phyloP scores from a whole-genome alignment of 169 alveolate species.

The Pseudocohnilembus persalinus region DNA sequence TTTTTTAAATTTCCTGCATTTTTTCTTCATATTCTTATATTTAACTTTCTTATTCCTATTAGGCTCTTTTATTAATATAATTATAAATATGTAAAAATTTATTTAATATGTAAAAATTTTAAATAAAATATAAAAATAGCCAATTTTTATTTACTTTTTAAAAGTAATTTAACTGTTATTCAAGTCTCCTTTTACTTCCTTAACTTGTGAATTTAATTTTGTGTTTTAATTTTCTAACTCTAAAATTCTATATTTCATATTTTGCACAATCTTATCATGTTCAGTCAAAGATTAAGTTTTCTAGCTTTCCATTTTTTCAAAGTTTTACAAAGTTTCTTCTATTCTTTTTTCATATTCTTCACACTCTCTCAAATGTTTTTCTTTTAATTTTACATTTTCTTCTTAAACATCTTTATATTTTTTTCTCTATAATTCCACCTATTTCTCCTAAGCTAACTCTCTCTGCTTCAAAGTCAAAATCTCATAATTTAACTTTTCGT shows the following conservation, averaged over 20 bases:
- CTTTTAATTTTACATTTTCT: conserved; percentile 35
- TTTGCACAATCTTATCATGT: background rate
- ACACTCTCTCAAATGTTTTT: conserved; percentile 25
- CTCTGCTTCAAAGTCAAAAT: conserved; percentile 30
- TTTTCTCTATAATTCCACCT: conserved; percentile 33
- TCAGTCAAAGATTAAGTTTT: conserved; percentile 7
- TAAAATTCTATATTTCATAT: background rate
- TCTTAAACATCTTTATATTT: conserved; percentile 25
- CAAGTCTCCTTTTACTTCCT: background rate
- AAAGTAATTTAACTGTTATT: too few relatives aligned
- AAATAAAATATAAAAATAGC: too few relatives aligned
- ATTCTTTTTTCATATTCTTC: conserved; percentile 33
- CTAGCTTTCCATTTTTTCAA: conserved; percentile 13
- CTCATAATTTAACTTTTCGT: conserved; percentile 45
- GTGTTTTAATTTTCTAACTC: conserved; percentile 6
- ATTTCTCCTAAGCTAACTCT: conserved; percentile 39
- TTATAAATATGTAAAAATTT: too few relatives aligned
- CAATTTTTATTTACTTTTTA: background rate
- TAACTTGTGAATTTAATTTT: background rate
- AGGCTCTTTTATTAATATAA: background rate
- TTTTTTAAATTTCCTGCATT: background rate
- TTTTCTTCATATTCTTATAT: background rate
- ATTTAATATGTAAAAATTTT: too few relatives aligned
- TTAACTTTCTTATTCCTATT: background rate
- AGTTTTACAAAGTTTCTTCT: conserved; percentile 13